Evolutionary conservation across 2,329 filamentous ascomycete genomes (phyloP).

Genomic region (Aspergillus sp.): DNA sequence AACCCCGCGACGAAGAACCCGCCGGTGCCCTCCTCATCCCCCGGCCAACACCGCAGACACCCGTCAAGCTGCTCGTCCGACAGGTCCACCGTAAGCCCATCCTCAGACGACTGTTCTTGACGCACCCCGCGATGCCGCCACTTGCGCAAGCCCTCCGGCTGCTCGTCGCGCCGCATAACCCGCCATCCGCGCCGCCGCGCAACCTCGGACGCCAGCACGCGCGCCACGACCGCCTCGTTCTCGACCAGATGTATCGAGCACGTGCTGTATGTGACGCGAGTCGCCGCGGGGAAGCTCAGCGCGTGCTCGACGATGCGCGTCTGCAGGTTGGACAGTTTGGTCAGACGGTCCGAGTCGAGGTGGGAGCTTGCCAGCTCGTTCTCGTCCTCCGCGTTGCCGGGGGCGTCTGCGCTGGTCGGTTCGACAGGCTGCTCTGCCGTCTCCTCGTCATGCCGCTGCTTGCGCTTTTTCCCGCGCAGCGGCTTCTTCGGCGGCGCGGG

Average conservation of each 20-base stretch:
- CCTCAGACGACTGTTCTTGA: too few relatives aligned
- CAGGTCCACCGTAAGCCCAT: slow-evolving; percentile 26
- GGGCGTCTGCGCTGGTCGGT: too few relatives aligned
- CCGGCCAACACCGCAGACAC: slow-evolving; percentile 79
- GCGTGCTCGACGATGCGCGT: slow-evolving; percentile 79
- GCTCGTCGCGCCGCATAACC: slow-evolving; percentile 68
- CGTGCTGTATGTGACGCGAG: slow-evolving; percentile 84
- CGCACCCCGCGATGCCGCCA: slow-evolving; percentile 69
- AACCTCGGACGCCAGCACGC: slow-evolving; percentile 66
- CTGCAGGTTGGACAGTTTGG: slow-evolving; percentile 77
- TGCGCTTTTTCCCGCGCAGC: slow-evolving; percentile 43
- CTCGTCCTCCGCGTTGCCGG: slow-evolving; percentile 30
- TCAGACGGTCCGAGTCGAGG: slow-evolving; percentile 63
- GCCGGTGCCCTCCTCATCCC: slow-evolving; percentile 80
- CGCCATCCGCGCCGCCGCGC: slow-evolving; percentile 72
- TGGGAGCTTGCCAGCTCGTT: slow-evolving; percentile 30
- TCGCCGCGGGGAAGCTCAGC: slow-evolving; percentile 73
- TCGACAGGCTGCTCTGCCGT: neutral
- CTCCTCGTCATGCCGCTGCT: slow-evolving; percentile 28
- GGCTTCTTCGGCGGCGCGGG: slow-evolving; percentile 13
- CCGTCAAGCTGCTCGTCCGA: slow-evolving; percentile 59
- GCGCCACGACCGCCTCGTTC: slow-evolving; percentile 80
- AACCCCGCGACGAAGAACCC: slow-evolving; percentile 96
- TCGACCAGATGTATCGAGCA: slow-evolving; percentile 86
- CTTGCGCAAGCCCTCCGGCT: slow-evolving; percentile 70